Conservation (phyloP, 306 rosid genomes). For the Cyclanthera cordifolia region DNA sequence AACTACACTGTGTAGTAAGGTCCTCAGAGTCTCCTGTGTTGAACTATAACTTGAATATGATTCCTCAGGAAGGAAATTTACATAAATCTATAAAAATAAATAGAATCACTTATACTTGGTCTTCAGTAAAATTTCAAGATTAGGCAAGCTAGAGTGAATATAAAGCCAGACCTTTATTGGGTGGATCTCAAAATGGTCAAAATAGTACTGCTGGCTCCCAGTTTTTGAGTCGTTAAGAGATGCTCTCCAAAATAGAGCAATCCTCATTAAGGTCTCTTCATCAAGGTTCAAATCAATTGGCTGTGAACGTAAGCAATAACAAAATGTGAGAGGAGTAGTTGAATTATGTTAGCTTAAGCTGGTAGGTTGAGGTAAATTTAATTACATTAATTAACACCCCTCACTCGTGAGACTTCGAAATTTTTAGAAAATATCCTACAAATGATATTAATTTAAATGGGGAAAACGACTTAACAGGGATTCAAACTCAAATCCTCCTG, state of each 20-base stretch:
- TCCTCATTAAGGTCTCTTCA: conserved; percentile 79
- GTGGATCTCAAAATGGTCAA: conserved; percentile 91
- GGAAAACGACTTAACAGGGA: no score
- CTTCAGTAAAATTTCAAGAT: conserved; percentile 16
- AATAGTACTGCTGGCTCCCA: conserved; percentile 62
- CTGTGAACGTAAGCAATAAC: conserved; percentile 28
- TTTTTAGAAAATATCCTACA: no score
- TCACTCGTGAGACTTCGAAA: no score
- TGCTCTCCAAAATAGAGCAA: conserved; percentile 84
- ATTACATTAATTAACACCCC: no score
- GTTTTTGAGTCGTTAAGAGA: conserved; percentile 49
- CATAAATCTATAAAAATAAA: conserved; percentile 46
- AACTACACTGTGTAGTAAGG: conserved; percentile 83
- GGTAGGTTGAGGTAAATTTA: no score
- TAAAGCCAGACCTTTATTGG: conserved; percentile 68
- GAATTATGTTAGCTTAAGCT: no score
- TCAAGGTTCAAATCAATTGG: conserved; percentile 88
- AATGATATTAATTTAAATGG: no score
- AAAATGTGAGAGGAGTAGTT: conserved; percentile 12
- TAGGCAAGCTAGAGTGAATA: conserved; percentile 12
- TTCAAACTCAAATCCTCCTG: no score
- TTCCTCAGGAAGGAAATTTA: conserved; percentile 85
- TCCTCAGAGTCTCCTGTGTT: conserved; percentile 74
- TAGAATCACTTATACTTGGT: conserved; percentile 6
- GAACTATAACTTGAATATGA: conserved; percentile 77